A percentile compares a stretch with the other conserved stretches of the same genome.
Conservation (phyloP, 352 stramenopile genomes). For the Pythium rhizo-oryzae region DNA sequence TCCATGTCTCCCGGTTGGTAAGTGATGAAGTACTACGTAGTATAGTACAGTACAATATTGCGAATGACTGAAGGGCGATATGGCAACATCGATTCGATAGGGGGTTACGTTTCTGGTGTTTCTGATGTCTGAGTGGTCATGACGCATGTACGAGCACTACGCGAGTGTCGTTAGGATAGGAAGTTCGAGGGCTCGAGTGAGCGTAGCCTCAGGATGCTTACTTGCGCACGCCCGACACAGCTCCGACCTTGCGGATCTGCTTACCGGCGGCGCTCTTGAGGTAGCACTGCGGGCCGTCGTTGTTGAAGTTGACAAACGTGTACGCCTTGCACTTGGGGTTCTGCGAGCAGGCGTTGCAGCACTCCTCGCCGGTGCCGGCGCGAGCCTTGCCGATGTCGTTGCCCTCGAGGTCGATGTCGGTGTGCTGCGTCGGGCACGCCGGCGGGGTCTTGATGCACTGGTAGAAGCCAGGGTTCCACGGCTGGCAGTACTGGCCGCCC, state of each 20-base stretch:
- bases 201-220: neutral
- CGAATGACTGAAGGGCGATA: no score
- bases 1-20: no score
- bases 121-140: no score
- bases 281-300: conserved; percentile 50
- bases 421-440: conserved; percentile 37
- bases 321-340: conserved; percentile 51
- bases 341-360: conserved; percentile 43
- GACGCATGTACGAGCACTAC: neutral
- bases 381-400: conserved; percentile 48
- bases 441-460: conserved; percentile 41
- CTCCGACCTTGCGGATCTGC: conserved; percentile 35
- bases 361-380: conserved; percentile 36
- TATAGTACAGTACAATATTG: no score
- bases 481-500: conserved; percentile 40
- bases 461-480: conserved; percentile 44
- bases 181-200: neutral
- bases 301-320: conserved; percentile 67
- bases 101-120: no score
- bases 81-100: no score
- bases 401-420: conserved; percentile 48
- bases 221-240: conserved; percentile 32
- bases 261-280: conserved; percentile 38
- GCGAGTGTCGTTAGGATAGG: neutral
- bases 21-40: no score